phyloP scores from a whole-genome alignment of 2,329 filamentous ascomycete species.

The Pseudogymnoascus sp. region DNA sequence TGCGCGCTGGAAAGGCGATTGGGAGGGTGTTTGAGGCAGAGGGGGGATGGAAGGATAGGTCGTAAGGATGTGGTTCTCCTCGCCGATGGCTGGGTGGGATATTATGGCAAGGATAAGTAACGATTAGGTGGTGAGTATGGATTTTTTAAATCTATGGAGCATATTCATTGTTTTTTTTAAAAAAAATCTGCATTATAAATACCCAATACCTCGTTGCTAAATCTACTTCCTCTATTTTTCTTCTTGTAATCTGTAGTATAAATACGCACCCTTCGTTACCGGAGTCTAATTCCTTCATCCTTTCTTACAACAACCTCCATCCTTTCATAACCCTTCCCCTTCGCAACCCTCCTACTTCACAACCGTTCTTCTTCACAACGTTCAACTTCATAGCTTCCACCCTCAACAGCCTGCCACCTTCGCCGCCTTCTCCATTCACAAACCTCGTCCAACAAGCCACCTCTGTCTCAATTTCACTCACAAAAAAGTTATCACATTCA shows the following conservation, averaged over 20 bases:
- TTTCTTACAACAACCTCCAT: background rate
- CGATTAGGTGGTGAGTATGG: background rate
- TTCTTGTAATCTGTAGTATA: background rate
- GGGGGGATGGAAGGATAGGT: constrained; percentile 28
- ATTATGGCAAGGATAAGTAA: background rate
- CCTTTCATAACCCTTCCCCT: no score
- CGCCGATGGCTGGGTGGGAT: background rate
- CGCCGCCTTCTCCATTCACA: no score
- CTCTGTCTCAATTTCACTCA: no score
- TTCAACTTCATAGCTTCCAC: no score
- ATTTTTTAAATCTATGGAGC: background rate
- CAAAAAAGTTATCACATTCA: no score
- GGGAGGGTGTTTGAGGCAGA: constrained; percentile 32
- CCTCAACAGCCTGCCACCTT: no score
- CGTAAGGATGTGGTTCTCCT: constrained; percentile 2
- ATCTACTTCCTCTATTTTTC: background rate
- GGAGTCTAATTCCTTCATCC: no score
- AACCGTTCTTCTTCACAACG: no score
- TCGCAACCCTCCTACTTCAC: no score
- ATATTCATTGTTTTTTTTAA: background rate
- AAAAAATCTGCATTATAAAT: background rate
- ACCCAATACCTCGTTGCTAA: background rate
- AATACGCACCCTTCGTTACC: background rate
- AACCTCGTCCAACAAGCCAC: no score
- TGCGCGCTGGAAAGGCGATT: constrained; percentile 34